A percentile compares a stretch with the other conserved stretches of the same genome.
phyloP scores from a whole-genome alignment of 805 yeast species.

The Barnettozyma populi region DNA sequence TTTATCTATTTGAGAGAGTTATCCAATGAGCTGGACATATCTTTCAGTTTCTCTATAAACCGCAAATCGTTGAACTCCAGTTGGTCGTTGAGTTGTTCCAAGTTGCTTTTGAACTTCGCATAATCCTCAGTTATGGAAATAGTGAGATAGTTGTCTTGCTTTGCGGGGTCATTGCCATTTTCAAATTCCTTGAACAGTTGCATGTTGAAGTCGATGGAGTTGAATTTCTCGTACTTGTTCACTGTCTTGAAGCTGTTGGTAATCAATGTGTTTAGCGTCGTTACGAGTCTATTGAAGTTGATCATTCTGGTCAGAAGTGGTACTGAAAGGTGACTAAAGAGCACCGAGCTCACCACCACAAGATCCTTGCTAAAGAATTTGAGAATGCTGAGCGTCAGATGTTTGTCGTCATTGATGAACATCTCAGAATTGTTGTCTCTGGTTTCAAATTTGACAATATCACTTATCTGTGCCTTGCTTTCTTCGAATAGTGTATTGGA shows the following conservation, averaged over 20 bases:
- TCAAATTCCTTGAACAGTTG: conserved; percentile 9
- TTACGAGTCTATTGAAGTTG: conserved; percentile 2
- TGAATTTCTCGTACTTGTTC: conserved; percentile 5
- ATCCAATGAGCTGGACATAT: background rate
- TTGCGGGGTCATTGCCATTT: background rate
- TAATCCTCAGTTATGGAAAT: conserved; percentile 7
- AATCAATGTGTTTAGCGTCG: background rate
- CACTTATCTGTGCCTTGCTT: background rate
- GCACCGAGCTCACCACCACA: background rate
- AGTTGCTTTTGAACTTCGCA: conserved; percentile 5
- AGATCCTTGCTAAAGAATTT: conserved; percentile 6
- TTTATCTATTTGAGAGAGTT: background rate
- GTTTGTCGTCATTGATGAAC: background rate
- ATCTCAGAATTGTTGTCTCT: conserved; percentile 7
- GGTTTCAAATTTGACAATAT: conserved; percentile 1
- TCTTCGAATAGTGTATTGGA: conserved; percentile 1
- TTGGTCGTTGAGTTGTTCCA: background rate
- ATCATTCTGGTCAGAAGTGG: background rate
- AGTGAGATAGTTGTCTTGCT: conserved; percentile 5
- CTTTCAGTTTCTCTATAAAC: background rate
- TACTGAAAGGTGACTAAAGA: background rate
- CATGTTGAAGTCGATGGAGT: conserved; percentile 5
- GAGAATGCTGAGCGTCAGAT: conserved; percentile 3
- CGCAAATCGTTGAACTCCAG: background rate
- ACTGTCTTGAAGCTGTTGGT: background rate